Conservation (phyloP, 164 flowering plant genomes). For the Tinospora cordifolia region DNA sequence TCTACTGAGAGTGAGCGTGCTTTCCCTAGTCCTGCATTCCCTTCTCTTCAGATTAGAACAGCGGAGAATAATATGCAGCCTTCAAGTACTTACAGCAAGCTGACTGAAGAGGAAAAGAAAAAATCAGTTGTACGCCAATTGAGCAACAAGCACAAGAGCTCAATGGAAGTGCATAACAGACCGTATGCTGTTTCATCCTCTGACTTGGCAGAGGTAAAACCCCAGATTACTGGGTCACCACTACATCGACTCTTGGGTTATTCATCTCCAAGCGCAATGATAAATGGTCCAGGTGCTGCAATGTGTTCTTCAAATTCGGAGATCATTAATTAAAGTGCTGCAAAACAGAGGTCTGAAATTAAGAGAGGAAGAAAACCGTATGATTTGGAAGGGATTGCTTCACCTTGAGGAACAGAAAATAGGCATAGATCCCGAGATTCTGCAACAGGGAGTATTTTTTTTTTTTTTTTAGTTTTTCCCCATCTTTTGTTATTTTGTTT, state of each 20-base stretch:
- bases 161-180: slow-evolving; percentile 4
- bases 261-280: slow-evolving; percentile 43
- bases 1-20: slow-evolving; percentile 40
- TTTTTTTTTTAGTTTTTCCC: too few species aligned
- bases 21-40: slow-evolving; percentile 12
- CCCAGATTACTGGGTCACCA: slow-evolving; percentile 25
- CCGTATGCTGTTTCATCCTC: slow-evolving; percentile 17
- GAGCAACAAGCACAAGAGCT: slow-evolving; percentile 12
- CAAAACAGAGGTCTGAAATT: too few species aligned
- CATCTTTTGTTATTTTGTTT: neutral
- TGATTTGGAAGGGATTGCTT: too few species aligned
- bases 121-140: slow-evolving; percentile 10
- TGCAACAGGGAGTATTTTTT: neutral
- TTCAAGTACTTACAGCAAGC: slow-evolving; percentile 12
- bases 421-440: neutral
- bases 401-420: too few species aligned
- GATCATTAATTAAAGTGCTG: too few species aligned
- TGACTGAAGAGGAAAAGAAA: slow-evolving; percentile 15
- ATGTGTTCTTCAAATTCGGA: slow-evolving; percentile 7
- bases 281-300: slow-evolving; percentile 19
- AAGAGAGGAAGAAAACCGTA: too few species aligned
- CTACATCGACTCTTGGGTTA: slow-evolving; percentile 83
- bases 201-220: neutral
- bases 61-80: slow-evolving; percentile 14
- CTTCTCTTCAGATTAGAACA: slow-evolving; percentile 5